These are phyloP conservation scores for Helicostylum pulchrum DNA, from an alignment of 192 early-diverging fungal genomes.

Conservation along the genomic window DNA sequence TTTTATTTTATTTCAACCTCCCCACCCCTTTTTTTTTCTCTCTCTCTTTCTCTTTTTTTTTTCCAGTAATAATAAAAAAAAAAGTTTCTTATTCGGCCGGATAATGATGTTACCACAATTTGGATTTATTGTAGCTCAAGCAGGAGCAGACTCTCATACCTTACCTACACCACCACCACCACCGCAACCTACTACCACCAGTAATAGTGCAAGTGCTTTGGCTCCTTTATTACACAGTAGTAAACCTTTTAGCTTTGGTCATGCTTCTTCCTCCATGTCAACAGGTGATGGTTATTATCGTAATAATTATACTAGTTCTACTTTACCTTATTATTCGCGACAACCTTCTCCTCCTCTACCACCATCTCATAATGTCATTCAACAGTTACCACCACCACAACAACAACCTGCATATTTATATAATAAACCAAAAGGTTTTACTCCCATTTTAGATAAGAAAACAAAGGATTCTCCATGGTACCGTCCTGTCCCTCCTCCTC, in stretches of 20 bases:
- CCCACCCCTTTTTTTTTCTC: background rate
- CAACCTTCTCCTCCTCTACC: background rate
- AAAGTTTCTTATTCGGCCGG: background rate
- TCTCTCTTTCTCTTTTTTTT: slow-evolving; percentile 2
- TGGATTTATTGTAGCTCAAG: slow-evolving; percentile 38
- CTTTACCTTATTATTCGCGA: slow-evolving; percentile 8
- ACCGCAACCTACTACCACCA: background rate
- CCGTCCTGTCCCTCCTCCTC: background rate
- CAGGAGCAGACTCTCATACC: slow-evolving; percentile 29
- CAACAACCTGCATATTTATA: background rate
- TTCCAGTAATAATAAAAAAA: background rate
- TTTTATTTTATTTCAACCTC: slow-evolving; percentile 1
- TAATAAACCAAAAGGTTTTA: background rate
- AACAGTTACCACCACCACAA: background rate
- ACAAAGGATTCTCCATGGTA: background rate
- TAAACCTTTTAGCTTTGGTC: slow-evolving; percentile 6
- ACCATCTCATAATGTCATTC: background rate
- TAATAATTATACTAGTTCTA: background rate
- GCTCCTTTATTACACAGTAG: slow-evolving; percentile 7
- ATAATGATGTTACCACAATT: slow-evolving; percentile 34
- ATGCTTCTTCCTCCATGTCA: background rate
- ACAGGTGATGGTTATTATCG: slow-evolving; percentile 6
- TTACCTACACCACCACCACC: slow-evolving; percentile 1
- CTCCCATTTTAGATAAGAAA: background rate
- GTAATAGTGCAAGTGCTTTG: slow-evolving; percentile 1